Base-by-base conservation (phyloP, 2,329 filamentous ascomycete genomes). In the Lecanoromycetidae sp. region DNA sequence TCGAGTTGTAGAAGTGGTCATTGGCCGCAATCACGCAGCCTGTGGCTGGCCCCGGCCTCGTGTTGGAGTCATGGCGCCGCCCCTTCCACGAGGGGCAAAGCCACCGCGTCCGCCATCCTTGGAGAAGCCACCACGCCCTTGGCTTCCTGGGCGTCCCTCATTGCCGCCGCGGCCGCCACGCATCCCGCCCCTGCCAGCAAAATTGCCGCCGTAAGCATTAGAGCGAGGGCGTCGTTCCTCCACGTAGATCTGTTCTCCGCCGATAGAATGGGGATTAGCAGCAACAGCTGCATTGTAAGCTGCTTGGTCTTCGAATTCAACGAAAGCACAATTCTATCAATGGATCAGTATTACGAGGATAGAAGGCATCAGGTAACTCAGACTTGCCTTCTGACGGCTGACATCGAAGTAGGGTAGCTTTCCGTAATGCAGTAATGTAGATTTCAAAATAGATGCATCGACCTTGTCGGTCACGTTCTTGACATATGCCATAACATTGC, bases 401-500 rank as follows among this genome's bases (percentile, higher is more conserved):
- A 81, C 72, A 58, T 81, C 77, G 57, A 79, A 77, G 61, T 80
- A 79, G 51, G 69, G 68, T 39, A 81, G 62, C 60, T 80, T 77
- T 53, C 77, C 78, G 53, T 42, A 87, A 57, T 80, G 77, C 56
- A 79, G 72, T 43, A 98, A 71, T 45, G 78, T 75, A 44, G 74
- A 72, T 64, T 75, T 82, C 50, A 98, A 72, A 38, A 86, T 77
- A 33, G 79, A 76, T 12, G 80, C 75, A 61, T 85, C 77, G 44
- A 98, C 81, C 68, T 87, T 88, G 27, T 94, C 87, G 41, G 81
- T 90, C 41, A 96, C 90, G 58, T 90, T 94, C 73, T 94, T 94
- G 66, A 98, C 87, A 66, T 95, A 96, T 17, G 84, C 91, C 56
- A 87, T 77, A 45, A 81, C 81, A 52, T 78, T 78, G 53, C 90